A percentile compares a stretch with the other conserved stretches of the same genome.
These are phyloP conservation scores for Trichopus zeylanicus DNA, from an alignment of 116 monocot genomes.

Conservation along the genomic window DNA sequence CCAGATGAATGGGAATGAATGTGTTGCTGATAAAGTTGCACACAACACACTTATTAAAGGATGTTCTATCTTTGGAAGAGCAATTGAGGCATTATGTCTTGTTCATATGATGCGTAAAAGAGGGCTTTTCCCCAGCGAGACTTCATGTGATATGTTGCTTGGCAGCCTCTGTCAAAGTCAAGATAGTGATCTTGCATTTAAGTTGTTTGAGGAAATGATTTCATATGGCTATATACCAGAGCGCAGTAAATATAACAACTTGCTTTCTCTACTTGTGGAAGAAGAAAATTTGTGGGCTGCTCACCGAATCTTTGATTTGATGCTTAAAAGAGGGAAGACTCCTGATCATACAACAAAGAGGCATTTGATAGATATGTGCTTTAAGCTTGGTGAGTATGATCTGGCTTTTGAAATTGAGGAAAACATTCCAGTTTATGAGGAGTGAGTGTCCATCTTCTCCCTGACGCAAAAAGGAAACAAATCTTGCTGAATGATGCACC, in stretches of 20 bases:
- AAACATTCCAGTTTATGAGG: slow-evolving; percentile 9
- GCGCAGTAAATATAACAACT: slow-evolving; percentile 13
- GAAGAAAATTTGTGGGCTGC: slow-evolving; percentile 14
- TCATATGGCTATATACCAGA: slow-evolving; percentile 24
- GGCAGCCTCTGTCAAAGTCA: slow-evolving; percentile 9
- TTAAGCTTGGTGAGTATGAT: slow-evolving; percentile 17
- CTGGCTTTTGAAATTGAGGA: slow-evolving; percentile 21
- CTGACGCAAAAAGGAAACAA: background rate
- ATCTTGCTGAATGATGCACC: background rate
- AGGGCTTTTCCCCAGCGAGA: slow-evolving; percentile 30
- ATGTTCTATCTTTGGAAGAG: slow-evolving; percentile 16
- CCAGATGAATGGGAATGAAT: slow-evolving; percentile 20
- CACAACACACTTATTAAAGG: slow-evolving; percentile 29
- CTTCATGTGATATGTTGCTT: slow-evolving; percentile 22
- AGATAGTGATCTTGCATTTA: slow-evolving; percentile 15
- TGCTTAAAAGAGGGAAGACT: slow-evolving; percentile 25
- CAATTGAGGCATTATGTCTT: slow-evolving; percentile 27
- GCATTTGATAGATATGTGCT: slow-evolving; percentile 17
- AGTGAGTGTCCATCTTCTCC: slow-evolving; percentile 1
- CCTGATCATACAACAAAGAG: too few species aligned
- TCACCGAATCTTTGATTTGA: slow-evolving; percentile 19
- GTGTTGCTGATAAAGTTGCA: slow-evolving; percentile 18
- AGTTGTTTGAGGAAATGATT: slow-evolving; percentile 35
- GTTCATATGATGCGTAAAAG: slow-evolving; percentile 30
- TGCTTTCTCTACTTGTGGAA: slow-evolving; percentile 18